Base-by-base conservation (phyloP, 176 grass and related monocot genomes). In the Aegilops speltoides region DNA sequence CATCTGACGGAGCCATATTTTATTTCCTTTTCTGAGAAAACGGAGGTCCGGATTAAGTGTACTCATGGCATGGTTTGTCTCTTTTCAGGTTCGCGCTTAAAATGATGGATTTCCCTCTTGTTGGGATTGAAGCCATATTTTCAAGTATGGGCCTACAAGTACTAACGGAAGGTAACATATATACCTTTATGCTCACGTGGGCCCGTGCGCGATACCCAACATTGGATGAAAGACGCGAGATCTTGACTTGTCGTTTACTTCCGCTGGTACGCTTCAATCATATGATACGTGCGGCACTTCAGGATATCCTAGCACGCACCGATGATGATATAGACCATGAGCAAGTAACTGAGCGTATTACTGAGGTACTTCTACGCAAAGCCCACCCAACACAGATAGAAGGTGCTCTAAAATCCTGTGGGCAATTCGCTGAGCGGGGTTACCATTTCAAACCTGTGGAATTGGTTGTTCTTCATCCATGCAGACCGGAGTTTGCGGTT, bases 141-240 rank as follows among this genome's bases (percentile, higher is more conserved):
- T 92, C 90, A 60, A 92, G 92, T 59, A 88, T 90, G 71, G 94
- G 94, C 15, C 90, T 97, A 62, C 94, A 97, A 66, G 92, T 94
- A 52, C 88, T 88, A 50, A 92, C 92, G 28, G 94, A 97, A 79
- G 92, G 94, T 89, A 82, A 88, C 23, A 83, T 97, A 75, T 97
- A 90, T 37, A 92, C 92, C 67, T 94, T 94, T 71, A 74, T 97
- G 66, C 76, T 97, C 36, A 92, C 81, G 75, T 97, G 94, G 92
- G 89, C 81, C 64, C 82, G 86, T 8, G n/a, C 57, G 1, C 88
- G 87, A 40, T 94, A 92, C 90, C 85, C 86, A 11, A 84, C 82
- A 41, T 76, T 59, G 22, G 95, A 97, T 31, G 95, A 94, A 84
- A 87, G 92, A 12, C 88, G 84, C 43, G 88, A 97, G 40, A 82